Evolutionary conservation across 306 rosid species (phyloP).

Genomic region (Cicer yamashitae): DNA sequence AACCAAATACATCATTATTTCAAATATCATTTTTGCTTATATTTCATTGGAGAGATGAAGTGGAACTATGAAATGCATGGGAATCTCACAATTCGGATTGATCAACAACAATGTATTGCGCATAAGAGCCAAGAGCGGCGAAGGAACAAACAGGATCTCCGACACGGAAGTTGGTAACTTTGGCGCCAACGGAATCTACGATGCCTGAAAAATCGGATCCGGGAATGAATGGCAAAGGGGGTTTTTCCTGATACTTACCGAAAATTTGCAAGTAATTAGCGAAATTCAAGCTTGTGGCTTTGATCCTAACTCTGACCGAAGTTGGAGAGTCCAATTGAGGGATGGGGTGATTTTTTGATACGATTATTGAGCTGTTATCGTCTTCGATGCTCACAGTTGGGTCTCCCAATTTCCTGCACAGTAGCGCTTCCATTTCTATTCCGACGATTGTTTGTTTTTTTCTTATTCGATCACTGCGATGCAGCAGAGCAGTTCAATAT

Average conservation of each 20-base stretch:
- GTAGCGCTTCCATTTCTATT: slow-evolving; percentile 74
- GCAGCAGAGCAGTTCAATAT: no score
- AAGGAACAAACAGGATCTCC: slow-evolving; percentile 85
- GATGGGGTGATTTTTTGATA: slow-evolving; percentile 61
- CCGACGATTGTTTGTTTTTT: no score
- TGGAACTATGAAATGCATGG: no score
- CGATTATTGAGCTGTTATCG: slow-evolving; percentile 52
- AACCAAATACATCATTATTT: no score
- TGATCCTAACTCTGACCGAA: slow-evolving; percentile 76
- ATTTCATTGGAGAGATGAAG: no score
- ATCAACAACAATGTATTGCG: slow-evolving; percentile 76
- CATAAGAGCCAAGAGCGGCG: slow-evolving; percentile 69
- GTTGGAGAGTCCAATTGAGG: slow-evolving; percentile 71
- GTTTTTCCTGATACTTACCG: slow-evolving; percentile 83
- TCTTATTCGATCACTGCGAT: no score
- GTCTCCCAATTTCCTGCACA: slow-evolving; percentile 87
- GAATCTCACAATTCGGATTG: slow-evolving; percentile 66
- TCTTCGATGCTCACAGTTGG: slow-evolving; percentile 55
- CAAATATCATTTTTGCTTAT: no score
- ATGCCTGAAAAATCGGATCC: slow-evolving; percentile 88
- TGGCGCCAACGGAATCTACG: slow-evolving; percentile 77
- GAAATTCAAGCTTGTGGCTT: slow-evolving; percentile 92
- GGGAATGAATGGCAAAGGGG: slow-evolving; percentile 76
- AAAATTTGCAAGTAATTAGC: slow-evolving; percentile 84
- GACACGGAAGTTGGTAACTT: slow-evolving; percentile 63